Evolutionary conservation across 2,329 filamentous ascomycete species (phyloP).

Genomic region (Arthrinium puccinioides): DNA sequence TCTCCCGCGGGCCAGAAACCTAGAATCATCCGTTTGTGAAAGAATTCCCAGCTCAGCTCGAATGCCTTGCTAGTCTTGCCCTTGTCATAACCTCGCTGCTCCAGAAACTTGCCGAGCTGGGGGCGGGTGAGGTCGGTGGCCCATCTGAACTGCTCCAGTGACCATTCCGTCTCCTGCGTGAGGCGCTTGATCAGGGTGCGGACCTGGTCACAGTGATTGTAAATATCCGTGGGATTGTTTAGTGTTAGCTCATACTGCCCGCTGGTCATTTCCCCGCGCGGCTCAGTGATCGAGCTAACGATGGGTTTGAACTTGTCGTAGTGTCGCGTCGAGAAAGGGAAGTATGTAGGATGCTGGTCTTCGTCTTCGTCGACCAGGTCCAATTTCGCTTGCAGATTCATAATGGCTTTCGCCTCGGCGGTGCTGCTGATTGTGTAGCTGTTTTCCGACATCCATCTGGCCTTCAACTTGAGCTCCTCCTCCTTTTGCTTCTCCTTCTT

Average conservation of each 20-base stretch:
- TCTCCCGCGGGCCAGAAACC: too few species aligned
- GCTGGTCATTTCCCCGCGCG: neutral
- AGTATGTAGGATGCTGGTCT: neutral
- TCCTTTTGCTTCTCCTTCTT: neutral
- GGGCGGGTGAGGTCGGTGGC: neutral
- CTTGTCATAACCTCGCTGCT: neutral
- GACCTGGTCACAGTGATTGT: constrained; percentile 1
- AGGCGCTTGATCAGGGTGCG: neutral
- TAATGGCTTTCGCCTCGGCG: neutral
- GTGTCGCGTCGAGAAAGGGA: neutral
- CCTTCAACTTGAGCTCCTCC: neutral
- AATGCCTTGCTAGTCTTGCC: neutral
- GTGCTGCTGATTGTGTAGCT: neutral
- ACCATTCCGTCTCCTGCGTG: neutral
- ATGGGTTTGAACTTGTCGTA: neutral
- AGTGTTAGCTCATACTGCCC: neutral
- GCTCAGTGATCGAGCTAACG: neutral
- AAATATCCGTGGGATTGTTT: neutral
- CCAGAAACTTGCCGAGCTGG: neutral
- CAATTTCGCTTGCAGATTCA: neutral
- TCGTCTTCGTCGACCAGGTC: neutral
- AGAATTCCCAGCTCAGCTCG: neutral
- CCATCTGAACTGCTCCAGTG: neutral
- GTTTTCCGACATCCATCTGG: neutral
- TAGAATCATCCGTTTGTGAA: too few species aligned